phyloP scores from a whole-genome alignment of 2,329 filamentous ascomycete genomes.

The Ascochyta clinopodiicola region DNA sequence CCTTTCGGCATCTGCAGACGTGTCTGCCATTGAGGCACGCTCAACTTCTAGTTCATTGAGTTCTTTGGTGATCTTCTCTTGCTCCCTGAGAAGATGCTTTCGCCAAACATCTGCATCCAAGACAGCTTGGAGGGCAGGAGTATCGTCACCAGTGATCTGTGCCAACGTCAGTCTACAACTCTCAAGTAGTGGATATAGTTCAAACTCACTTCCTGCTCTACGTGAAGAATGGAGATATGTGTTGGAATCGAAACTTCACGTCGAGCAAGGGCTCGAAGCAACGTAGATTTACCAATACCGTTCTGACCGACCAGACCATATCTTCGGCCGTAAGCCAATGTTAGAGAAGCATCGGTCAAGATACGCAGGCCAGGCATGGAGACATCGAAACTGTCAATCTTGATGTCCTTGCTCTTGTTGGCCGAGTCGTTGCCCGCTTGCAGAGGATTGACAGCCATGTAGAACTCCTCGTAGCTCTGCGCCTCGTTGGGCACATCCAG shows the following conservation, averaged over 20 bases:
- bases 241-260: constrained; percentile 94
- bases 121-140: constrained; percentile 90
- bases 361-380: constrained; percentile 90
- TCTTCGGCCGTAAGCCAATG: constrained; percentile 87
- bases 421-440: constrained; percentile 75
- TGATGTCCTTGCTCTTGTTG: constrained; percentile 96
- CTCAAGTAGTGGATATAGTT: not conserved
- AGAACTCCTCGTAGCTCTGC: constrained; percentile 98
- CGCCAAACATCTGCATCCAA: constrained; percentile 98
- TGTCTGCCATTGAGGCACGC: constrained; percentile 83
- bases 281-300: constrained; percentile 88
- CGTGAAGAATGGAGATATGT: constrained; percentile 98
- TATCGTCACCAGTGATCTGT: constrained; percentile 92
- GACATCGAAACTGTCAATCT: constrained; percentile 94
- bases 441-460: constrained; percentile 98
- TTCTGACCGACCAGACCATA: constrained; percentile 99
- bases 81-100: constrained; percentile 89
- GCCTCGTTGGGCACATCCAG: constrained; percentile 82
- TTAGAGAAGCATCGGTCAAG: constrained; percentile 86
- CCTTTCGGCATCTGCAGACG: constrained; percentile 83
- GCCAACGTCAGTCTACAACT: constrained; percentile 13
- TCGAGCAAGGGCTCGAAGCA: constrained; percentile 87
- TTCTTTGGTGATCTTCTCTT: constrained; percentile 81
- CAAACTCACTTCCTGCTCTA: constrained; percentile 86
- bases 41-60: constrained; percentile 79